phyloP scores from a whole-genome alignment of 192 early-diverging fungal genomes.

The Coemansia umbellata region DNA sequence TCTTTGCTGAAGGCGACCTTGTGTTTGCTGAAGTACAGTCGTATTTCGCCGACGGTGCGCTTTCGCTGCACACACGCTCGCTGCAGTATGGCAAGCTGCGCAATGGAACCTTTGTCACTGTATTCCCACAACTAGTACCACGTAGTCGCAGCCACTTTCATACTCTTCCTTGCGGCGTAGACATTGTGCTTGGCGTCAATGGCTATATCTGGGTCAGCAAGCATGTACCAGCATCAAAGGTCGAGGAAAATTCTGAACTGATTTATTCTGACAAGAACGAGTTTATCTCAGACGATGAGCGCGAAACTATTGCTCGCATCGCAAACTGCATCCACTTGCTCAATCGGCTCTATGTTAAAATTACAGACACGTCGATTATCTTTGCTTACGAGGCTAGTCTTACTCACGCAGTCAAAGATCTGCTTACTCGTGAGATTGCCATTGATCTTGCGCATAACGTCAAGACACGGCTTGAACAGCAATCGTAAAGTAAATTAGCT shows the following conservation, averaged over 20 bases:
- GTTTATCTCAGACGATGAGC: constrained; percentile 65
- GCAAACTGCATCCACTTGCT: constrained; percentile 83
- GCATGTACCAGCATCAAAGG: constrained; percentile 55
- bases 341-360: constrained; percentile 70
- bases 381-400: constrained; percentile 88
- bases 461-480: constrained; percentile 24
- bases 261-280: constrained; percentile 90
- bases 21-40: constrained; percentile 87
- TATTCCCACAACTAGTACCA: constrained; percentile 85
- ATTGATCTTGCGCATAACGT: constrained; percentile 39
- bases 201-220: constrained; percentile 97
- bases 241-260: constrained; percentile 74
- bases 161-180: constrained; percentile 83
- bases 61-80: constrained; percentile 85
- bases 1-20: constrained; percentile 92
- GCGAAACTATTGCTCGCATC: constrained; percentile 84
- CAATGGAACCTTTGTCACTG: constrained; percentile 75
- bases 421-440: constrained; percentile 54
- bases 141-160: constrained; percentile 95
- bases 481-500: constrained; percentile 6
- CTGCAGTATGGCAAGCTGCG: constrained; percentile 87
- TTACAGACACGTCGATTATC: constrained; percentile 86
- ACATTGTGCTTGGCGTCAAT: constrained; percentile 92
- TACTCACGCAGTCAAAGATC: constrained; percentile 58
- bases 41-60: constrained; percentile 83